phyloP scores from a whole-genome alignment of 2,329 filamentous ascomycete genomes.

The Aureobasidium sp. region DNA sequence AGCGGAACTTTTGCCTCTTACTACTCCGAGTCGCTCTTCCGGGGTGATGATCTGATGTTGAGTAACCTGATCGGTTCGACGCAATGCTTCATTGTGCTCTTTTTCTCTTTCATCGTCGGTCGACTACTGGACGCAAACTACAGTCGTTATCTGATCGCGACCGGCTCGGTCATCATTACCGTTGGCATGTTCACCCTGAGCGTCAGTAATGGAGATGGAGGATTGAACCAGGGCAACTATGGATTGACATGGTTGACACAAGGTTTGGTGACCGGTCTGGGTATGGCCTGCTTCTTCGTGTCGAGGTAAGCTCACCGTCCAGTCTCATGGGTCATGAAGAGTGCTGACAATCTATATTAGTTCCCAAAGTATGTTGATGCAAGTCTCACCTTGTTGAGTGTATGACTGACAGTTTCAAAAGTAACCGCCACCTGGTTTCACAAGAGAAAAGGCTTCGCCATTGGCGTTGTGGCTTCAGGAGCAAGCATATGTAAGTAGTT shows the following conservation, averaged over 20 bases:
- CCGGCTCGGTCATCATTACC: conserved; percentile 37
- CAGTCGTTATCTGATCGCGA: conserved; percentile 33
- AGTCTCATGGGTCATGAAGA: too few relatives aligned
- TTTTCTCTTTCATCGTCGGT: conserved; percentile 41
- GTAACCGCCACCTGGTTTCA: conserved; percentile 46
- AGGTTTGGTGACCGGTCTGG: conserved; percentile 41
- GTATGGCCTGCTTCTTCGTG: conserved; percentile 49
- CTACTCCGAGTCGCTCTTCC: conserved; percentile 41
- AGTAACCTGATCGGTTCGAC: conserved; percentile 45
- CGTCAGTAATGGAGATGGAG: conserved; percentile 34
- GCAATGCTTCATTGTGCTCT: conserved; percentile 41
- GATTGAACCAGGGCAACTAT: conserved; percentile 34
- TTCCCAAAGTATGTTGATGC: conserved; percentile 38
- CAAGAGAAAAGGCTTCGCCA: conserved; percentile 40
- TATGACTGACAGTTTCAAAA: conserved; percentile 22
- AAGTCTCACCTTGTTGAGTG: neutral
- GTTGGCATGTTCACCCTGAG: conserved; percentile 42
- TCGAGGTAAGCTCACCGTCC: conserved; percentile 23
- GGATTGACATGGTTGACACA: conserved; percentile 41
- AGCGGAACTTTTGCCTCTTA: conserved; percentile 43
- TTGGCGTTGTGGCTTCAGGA: conserved; percentile 46
- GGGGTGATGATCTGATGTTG: conserved; percentile 33
- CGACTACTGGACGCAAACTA: conserved; percentile 44
- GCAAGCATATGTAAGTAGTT: conserved; percentile 36
- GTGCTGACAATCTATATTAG: conserved; percentile 23